phyloP scores from a whole-genome alignment of 805 yeast genomes.

The Candida sakaeoensis region DNA sequence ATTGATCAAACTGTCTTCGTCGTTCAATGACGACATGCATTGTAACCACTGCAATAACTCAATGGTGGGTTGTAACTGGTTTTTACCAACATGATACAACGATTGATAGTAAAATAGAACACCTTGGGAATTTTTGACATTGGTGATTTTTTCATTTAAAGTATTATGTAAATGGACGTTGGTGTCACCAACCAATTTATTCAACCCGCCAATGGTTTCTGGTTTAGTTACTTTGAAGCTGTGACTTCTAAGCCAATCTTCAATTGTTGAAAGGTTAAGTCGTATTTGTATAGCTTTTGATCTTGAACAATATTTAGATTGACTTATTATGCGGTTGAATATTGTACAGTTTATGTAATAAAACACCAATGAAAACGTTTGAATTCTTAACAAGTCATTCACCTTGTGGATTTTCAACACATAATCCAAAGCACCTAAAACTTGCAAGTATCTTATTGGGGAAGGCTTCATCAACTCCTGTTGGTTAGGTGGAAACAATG shows the following conservation, averaged over 20 bases:
- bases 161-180: slow-evolving; percentile 19
- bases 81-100: slow-evolving; percentile 59
- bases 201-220: slow-evolving; percentile 29
- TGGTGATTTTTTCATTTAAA: slow-evolving; percentile 15
- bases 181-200: slow-evolving; percentile 14
- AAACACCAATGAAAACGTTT: slow-evolving; percentile 71
- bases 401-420: slow-evolving; percentile 79
- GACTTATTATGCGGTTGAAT: slow-evolving; percentile 69
- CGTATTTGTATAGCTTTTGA: slow-evolving; percentile 86
- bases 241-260: slow-evolving; percentile 87
- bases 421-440: slow-evolving; percentile 82
- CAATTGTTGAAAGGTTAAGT: slow-evolving; percentile 77
- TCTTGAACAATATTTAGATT: slow-evolving; percentile 70
- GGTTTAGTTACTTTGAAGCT: slow-evolving; percentile 43
- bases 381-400: slow-evolving; percentile 73
- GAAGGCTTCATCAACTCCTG: slow-evolving; percentile 82
- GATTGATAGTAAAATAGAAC: slow-evolving; percentile 62
- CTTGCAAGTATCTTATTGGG: slow-evolving; percentile 80
- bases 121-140: slow-evolving; percentile 38
- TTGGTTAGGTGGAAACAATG: slow-evolving; percentile 82
- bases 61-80: slow-evolving; percentile 66
- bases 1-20: slow-evolving; percentile 57
- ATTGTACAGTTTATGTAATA: slow-evolving; percentile 71
- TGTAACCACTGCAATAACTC: slow-evolving; percentile 90
- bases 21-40: slow-evolving; percentile 67